Percentiles rank a stretch among this genome's conserved stretches.
phyloP scores from a whole-genome alignment of 768 basidiomycete species.

The Russula foetens region DNA sequence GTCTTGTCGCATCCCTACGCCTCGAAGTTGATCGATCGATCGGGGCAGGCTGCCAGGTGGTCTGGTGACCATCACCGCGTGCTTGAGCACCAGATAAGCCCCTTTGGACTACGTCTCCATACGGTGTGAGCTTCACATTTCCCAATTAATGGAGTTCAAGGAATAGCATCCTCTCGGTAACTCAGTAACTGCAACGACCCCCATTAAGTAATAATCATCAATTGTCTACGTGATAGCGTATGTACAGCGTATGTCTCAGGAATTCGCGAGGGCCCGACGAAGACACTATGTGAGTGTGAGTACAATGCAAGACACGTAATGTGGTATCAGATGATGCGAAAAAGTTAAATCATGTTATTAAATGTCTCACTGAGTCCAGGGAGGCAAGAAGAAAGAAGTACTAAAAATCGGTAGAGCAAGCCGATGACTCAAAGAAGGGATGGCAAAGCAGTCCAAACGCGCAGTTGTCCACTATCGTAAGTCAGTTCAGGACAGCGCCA shows the following conservation, averaged over 20 bases:
- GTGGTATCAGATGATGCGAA: constrained; percentile 9
- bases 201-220: too few relatives aligned
- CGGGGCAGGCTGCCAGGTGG: too few relatives aligned
- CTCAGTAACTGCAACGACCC: too few relatives aligned
- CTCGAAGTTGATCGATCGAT: too few relatives aligned
- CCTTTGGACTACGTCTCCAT: too few relatives aligned
- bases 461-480: constrained; percentile 3
- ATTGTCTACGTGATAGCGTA: not conserved
- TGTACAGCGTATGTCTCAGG: not conserved
- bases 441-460: constrained; percentile 5
- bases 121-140: too few relatives aligned
- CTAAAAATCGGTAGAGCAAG: not conserved
- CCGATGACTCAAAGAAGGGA: not conserved
- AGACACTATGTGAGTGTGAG: not conserved
- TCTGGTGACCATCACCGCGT: too few relatives aligned
- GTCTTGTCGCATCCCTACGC: too few relatives aligned
- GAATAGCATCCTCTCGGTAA: too few relatives aligned
- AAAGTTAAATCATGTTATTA: constrained; percentile 7
- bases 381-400: not conserved
- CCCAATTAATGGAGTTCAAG: too few relatives aligned
- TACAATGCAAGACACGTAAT: not conserved
- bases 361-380: not conserved
- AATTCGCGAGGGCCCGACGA: not conserved
- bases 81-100: too few relatives aligned
- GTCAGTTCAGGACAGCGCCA: not conserved